Evolutionary conservation across 805 yeast genomes (phyloP).

Genomic region (Candida piceae): DNA sequence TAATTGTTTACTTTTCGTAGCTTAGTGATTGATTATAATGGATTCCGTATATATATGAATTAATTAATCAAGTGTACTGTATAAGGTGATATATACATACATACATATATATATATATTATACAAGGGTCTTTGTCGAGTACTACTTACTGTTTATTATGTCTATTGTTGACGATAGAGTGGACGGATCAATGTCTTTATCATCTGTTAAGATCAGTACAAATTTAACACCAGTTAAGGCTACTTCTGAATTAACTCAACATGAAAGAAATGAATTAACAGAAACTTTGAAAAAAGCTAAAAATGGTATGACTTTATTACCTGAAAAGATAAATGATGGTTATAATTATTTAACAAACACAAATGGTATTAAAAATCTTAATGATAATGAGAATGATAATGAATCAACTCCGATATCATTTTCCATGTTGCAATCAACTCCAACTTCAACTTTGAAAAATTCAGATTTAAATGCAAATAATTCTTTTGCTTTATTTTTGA

Average conservation of each 20-base stretch:
- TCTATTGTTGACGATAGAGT: too few species aligned
- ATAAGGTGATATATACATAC: too few species aligned
- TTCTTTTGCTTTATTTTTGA: not conserved
- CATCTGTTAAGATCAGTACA: slow-evolving; percentile 5
- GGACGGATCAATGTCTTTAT: too few species aligned
- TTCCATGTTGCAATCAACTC: slow-evolving; percentile 6
- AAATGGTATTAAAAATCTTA: not conserved
- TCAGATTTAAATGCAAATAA: slow-evolving; percentile 7
- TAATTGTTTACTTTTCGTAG: too few species aligned
- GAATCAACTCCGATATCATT: slow-evolving; percentile 1
- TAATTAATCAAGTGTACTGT: too few species aligned
- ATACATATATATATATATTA: too few species aligned
- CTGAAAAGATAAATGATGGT: slow-evolving; percentile 20
- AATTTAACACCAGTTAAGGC: slow-evolving; percentile 16
- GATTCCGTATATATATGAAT: too few species aligned
- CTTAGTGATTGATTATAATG: too few species aligned
- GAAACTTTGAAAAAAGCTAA: slow-evolving; percentile 23
- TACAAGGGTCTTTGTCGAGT: too few species aligned
- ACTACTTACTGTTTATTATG: too few species aligned
- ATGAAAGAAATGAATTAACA: slow-evolving; percentile 12
- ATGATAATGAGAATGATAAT: not conserved
- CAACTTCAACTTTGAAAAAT: slow-evolving; percentile 5
- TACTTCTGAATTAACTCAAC: slow-evolving; percentile 1
- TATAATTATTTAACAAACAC: slow-evolving; percentile 12
- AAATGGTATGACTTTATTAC: slow-evolving; percentile 23